Evolutionary conservation across 768 basidiomycete species (phyloP), one percentile per base, ranked within the genome.

Genomic region (Cytidiella melzeri): DNA sequence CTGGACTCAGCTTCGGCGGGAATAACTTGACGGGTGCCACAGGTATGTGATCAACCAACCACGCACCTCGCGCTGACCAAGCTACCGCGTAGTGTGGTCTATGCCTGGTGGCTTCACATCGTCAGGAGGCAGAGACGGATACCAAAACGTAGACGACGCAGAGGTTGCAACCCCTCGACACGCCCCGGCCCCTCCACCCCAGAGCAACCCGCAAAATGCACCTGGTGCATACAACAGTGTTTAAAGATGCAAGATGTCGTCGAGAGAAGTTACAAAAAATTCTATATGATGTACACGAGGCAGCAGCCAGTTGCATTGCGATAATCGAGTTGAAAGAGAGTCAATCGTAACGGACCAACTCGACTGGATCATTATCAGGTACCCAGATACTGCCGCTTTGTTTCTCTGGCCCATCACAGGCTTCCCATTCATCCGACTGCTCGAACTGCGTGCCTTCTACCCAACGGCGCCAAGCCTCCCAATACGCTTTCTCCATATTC

Each of bases 391-490:
- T 63, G 20, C 64, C 56, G 52, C 59, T 62, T 40, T 54, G 48
- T 45, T 59, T 60, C 48, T 63, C 67, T 12, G 58, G 54, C 15
- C 61, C 61, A 24, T 61, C 56, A 11, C 62, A 64, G 3, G 65
- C 66, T n/a, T 70, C 67, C 61, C 69, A 68, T 18, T 68, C 62
- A 39, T 65, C 60, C 50, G 64, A 60, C 61, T 63, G 50, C 64
- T 71, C 54, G 58, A 65, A 57, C 53, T 61, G 60, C 39, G 63
- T 64, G n/a, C 72, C 73, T 28, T 69, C 66, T 11, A 73, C 73
- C 73, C 73, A 78, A 20, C 75, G 69, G 45, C 64, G 58, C 76
- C 76, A 78, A 0, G 72, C 73, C 18, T 64, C 66, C 26, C 53
- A 24, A 20, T 68, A 65, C 1, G 70, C 75, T 54, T 71, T 71